Percentiles rank a stretch among this genome's conserved stretches.
Evolutionary conservation across 2,329 filamentous ascomycete species (phyloP).

Genomic region (Ramularia collo-cygni): DNA sequence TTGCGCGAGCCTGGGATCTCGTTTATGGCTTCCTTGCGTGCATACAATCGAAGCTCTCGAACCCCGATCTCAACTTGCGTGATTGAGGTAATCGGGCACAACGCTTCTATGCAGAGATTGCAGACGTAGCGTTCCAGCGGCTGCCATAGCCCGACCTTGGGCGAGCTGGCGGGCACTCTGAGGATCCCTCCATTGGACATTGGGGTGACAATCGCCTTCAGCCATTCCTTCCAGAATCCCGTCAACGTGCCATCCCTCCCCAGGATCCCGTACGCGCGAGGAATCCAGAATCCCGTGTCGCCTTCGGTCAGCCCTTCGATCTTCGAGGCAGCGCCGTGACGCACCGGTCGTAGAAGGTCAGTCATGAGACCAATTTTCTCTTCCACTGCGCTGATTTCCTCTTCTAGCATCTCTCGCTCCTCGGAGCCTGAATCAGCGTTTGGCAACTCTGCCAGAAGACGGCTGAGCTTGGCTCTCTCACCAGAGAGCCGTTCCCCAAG

Average conservation of each 20-base stretch:
- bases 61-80: constrained; percentile 91
- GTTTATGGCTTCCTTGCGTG: constrained; percentile 85
- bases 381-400: constrained; percentile 90
- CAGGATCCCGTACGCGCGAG: constrained; percentile 85
- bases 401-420: constrained; percentile 77
- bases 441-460: constrained; percentile 76
- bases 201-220: constrained; percentile 85
- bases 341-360: constrained; percentile 82
- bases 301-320: constrained; percentile 94
- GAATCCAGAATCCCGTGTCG: constrained; percentile 93
- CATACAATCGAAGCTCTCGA: constrained; percentile 83
- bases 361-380: constrained; percentile 98
- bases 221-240: constrained; percentile 97
- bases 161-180: constrained; percentile 79
- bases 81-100: constrained; percentile 85
- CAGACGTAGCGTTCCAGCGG: constrained; percentile 94
- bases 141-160: constrained; percentile 89
- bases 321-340: constrained; percentile 91
- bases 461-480: constrained; percentile 84
- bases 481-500: constrained; percentile 78
- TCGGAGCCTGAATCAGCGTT: constrained; percentile 71
- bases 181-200: constrained; percentile 86
- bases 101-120: constrained; percentile 91
- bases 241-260: constrained; percentile 77
- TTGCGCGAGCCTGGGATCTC: constrained; percentile 88